Conservation (phyloP, 176 grass and related monocot genomes). For the Aegilops sharonensis region DNA sequence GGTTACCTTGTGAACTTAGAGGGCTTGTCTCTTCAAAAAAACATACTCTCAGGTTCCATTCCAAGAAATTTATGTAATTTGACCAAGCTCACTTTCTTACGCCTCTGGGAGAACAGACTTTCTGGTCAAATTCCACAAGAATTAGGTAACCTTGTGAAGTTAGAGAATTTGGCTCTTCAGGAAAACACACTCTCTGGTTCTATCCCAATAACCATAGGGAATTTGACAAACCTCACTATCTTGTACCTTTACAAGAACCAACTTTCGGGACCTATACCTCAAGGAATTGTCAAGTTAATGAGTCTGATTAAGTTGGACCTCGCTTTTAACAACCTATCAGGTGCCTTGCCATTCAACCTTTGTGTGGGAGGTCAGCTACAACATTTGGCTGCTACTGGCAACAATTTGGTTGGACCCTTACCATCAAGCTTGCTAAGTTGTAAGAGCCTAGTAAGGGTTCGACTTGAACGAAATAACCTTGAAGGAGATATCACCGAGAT, state of each 20-base stretch:
- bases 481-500: too few species aligned
- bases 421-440: too few species aligned
- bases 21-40: accelerated
- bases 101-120: too few species aligned
- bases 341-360: neutral
- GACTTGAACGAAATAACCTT: too few species aligned
- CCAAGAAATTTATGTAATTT: neutral
- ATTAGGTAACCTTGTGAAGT: too few species aligned
- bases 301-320: neutral
- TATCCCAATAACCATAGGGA: neutral
- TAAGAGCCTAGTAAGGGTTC: too few species aligned
- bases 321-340: neutral
- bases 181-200: neutral
- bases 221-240: neutral
- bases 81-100: neutral
- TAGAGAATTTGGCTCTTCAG: too few species aligned
- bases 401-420: too few species aligned
- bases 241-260: neutral
- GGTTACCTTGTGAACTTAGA: too few species aligned
- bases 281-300: neutral
- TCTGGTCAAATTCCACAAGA: too few species aligned
- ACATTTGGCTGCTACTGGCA: too few species aligned
- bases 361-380: neutral
- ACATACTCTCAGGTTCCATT: neutral
- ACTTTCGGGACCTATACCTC: neutral